Conservation (phyloP, 805 yeast genomes). For the Diddensiella caesifluorescens region DNA sequence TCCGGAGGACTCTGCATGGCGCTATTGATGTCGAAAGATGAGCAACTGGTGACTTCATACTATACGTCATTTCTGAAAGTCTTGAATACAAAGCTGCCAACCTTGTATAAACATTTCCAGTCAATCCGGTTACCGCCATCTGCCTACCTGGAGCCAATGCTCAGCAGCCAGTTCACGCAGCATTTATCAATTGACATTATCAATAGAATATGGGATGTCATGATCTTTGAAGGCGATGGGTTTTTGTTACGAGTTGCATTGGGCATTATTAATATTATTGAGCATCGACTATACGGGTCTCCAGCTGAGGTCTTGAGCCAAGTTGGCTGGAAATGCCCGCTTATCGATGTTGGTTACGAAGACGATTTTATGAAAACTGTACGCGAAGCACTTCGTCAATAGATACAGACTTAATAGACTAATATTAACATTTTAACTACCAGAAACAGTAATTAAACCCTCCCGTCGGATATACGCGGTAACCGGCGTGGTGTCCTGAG, state of each 20-base stretch:
- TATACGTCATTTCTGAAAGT: slow-evolving; percentile 44
- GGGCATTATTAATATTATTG: slow-evolving; percentile 46
- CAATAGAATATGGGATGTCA: slow-evolving; percentile 50
- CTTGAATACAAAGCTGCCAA: slow-evolving; percentile 41
- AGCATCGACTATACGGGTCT: slow-evolving; percentile 48
- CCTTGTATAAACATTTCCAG: slow-evolving; percentile 47
- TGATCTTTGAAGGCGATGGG: slow-evolving; percentile 56
- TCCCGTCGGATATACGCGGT: too few relatives aligned
- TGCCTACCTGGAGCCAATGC: slow-evolving; percentile 40
- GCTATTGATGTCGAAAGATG: slow-evolving; percentile 30
- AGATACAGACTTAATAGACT: slow-evolving; percentile 7
- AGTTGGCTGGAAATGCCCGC: slow-evolving; percentile 33
- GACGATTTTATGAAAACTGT: slow-evolving; percentile 44
- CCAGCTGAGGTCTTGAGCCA: slow-evolving; percentile 41
- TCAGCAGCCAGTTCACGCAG: slow-evolving; percentile 41
- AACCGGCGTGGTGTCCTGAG: too few relatives aligned
- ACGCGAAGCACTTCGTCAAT: slow-evolving; percentile 32
- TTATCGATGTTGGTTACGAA: slow-evolving; percentile 45
- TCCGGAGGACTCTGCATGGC: slow-evolving; percentile 27
- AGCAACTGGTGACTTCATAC: slow-evolving; percentile 35
- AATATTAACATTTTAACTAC: slow-evolving; percentile 5
- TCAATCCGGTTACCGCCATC: slow-evolving; percentile 38
- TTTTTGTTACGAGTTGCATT: slow-evolving; percentile 48
- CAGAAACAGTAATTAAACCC: too few relatives aligned
- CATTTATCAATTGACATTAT: slow-evolving; percentile 44